Base-by-base conservation (phyloP, 176 grass and related monocot genomes). In the Oryza brachyantha region DNA sequence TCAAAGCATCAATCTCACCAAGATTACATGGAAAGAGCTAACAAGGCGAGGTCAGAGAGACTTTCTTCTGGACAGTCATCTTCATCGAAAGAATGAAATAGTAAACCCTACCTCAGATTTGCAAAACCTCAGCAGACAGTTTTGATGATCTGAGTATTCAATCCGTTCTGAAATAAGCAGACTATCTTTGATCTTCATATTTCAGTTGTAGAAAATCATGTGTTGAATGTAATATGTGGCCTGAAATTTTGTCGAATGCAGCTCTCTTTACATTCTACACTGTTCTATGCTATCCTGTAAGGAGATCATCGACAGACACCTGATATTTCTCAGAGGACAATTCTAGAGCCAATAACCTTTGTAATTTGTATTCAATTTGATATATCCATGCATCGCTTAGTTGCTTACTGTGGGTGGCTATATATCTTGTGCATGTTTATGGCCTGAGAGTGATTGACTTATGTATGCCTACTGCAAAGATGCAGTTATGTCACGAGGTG, bases 11-110 rank as follows among this genome's bases (percentile, higher is more conserved):
- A 92, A n/a, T 98, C 95, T 19, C 92, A 98, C 81, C 95, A 94
- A 85, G 95, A 98, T 83, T 98, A 98, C 39, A 78, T 98, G 92
- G 95, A 94, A 68, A 90, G 61, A 69, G 92, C 90, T 78, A 92
- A 88, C 74, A 86, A 92, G 80, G 92, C 92, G 1, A 90, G 95
- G 83, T 85, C 80, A 5, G 95, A 98, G 54, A 86, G 92, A 38
- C 89, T 98, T 68, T 98, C 92, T 78, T 85, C 95, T 25, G 71
- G 92, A 55, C 92, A 93, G 82, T 46, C 92, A 76, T 82, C 89
- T 13, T 22, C 75, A 27, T 41, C 79, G 14, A 91, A 98, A 84
- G 85, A 90, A 83, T 84, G 72, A 87, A 75, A 64, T 24, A 64
- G 62, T 52, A 31, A 25, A 29, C 7, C 19, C 16, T n/a, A 35